Evolutionary conservation across 805 yeast genomes (phyloP).

Genomic region (Tetrapisispora namnaoensis): DNA sequence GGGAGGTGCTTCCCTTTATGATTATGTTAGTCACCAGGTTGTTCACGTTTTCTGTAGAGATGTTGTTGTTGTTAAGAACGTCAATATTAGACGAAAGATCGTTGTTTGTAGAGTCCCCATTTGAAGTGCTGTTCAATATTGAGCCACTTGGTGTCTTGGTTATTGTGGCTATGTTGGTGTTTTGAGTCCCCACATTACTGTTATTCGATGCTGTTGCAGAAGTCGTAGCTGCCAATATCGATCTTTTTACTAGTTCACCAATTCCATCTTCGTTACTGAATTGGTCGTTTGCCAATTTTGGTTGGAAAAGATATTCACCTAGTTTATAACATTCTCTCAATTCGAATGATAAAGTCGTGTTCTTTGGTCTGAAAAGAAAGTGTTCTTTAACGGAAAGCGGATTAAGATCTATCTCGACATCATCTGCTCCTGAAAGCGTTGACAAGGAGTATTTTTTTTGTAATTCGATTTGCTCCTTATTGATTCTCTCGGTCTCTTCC

Average conservation of each 20-base stretch:
- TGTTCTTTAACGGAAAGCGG: slow-evolving; percentile 16
- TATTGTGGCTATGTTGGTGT: neutral
- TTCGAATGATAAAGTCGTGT: slow-evolving; percentile 17
- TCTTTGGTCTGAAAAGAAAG: slow-evolving; percentile 11
- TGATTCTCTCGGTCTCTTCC: slow-evolving; percentile 16
- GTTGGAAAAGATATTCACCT: slow-evolving; percentile 25
- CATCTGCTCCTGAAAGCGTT: slow-evolving; percentile 1
- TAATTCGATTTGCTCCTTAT: slow-evolving; percentile 18
- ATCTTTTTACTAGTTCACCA: slow-evolving; percentile 19
- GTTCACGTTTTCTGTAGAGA: slow-evolving; percentile 23
- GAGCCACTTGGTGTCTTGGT: slow-evolving; percentile 1
- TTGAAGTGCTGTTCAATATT: neutral
- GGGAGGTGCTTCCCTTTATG: slow-evolving; percentile 70
- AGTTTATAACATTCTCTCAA: slow-evolving; percentile 19
- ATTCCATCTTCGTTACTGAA: slow-evolving; percentile 19
- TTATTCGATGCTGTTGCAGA: neutral
- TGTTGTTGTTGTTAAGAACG: neutral
- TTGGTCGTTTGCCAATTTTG: slow-evolving; percentile 12
- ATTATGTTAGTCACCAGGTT: slow-evolving; percentile 47
- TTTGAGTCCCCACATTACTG: neutral
- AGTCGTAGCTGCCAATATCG: slow-evolving; percentile 22
- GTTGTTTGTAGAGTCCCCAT: neutral
- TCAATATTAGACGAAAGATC: neutral
- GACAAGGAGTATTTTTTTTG: slow-evolving; percentile 14
- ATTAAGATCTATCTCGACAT: slow-evolving; percentile 6